These are phyloP conservation scores for Aspergillus sclerotioniger DNA, from an alignment of 495 filamentous ascomycete species.

Conservation along the genomic window DNA sequence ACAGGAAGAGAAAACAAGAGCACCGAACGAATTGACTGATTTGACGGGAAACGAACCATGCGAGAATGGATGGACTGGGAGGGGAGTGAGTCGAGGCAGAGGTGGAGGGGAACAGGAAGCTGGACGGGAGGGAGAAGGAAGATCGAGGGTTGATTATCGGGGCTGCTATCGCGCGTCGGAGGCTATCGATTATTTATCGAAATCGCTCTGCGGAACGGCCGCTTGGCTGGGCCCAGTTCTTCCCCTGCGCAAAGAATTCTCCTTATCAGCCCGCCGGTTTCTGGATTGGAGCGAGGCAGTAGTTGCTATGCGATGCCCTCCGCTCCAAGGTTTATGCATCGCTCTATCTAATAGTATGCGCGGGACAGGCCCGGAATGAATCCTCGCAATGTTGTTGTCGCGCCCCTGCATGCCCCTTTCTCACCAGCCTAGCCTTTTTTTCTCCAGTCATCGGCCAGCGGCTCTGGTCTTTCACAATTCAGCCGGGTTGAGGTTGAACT, in stretches of 20 bases:
- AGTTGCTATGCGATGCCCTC: too few species aligned
- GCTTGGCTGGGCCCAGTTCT: conserved; percentile 10
- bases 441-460: too few species aligned
- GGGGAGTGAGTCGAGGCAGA: not conserved
- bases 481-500: not conserved
- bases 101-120: not conserved
- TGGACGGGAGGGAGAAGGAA: not conserved
- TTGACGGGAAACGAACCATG: not conserved
- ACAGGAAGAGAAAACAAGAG: not conserved
- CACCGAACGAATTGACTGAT: not conserved
- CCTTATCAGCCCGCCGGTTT: too few species aligned
- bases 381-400: conserved; percentile 9
- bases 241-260: too few species aligned
- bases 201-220: conserved; percentile 5
- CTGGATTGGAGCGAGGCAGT: too few species aligned
- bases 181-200: conserved; percentile 19
- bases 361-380: conserved; percentile 1
- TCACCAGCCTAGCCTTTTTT: not conserved
- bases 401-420: conserved; percentile 8
- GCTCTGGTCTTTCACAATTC: not conserved
- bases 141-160: conserved; percentile 14
- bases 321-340: not conserved
- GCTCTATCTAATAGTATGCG: conserved; percentile 1
- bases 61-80: not conserved
- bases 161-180: conserved; percentile 12